Evolutionary conservation across 2,329 filamentous ascomycete genomes (phyloP), one percentile per base, ranked within the genome.

Genomic region (Colletotrichum siamense): DNA sequence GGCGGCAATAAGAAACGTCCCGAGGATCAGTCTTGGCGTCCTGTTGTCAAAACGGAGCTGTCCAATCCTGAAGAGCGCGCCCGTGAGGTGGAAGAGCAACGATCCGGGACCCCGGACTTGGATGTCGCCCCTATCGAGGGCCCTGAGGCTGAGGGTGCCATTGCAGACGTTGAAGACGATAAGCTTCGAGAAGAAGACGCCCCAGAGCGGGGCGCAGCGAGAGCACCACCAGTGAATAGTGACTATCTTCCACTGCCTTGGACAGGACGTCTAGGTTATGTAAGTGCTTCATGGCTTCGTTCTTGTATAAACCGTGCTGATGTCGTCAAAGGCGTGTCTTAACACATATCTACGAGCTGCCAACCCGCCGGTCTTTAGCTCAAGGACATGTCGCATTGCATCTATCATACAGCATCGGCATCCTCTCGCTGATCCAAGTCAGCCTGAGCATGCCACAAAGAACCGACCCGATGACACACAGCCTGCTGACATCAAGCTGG

Each of bases 401-500:
- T 98, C 95, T 1, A 98, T 99, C 59, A 83, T 98, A 13, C 96
- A 98, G 73, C 95, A 98, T 80, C 92, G 95, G 10, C 92, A 98
- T 83, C 95, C 96, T 0, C 88, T 98, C 3, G 89, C 89, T 79
- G 93, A 98, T 78, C 94, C 95, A 0, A 90, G 90, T 0, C 92
- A 94, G 80, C 95, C 95, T 1, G 93, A 95, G 78, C 96, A 98
- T 83, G 81, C 94, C 0, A 96, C 92, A 22, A 98, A 97, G 84
- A 98, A 98, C 80, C 91, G 95, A 1, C 96, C 95, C 0, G 95
- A 98, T 83, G 95, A 92, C 81, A 88, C 89, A 1, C 87, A 96
- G 81, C 90, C 93, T 1, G 89, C 95, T 0, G 92, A 95, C 77
- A 80, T 92, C 4, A 89, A 89, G 34, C 89, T 92, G 6, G 96